A percentile compares a stretch with the other conserved stretches of the same genome.
Evolutionary conservation across 352 stramenopile species (phyloP).

Genomic region (Phytophthora macrochlamydospora): DNA sequence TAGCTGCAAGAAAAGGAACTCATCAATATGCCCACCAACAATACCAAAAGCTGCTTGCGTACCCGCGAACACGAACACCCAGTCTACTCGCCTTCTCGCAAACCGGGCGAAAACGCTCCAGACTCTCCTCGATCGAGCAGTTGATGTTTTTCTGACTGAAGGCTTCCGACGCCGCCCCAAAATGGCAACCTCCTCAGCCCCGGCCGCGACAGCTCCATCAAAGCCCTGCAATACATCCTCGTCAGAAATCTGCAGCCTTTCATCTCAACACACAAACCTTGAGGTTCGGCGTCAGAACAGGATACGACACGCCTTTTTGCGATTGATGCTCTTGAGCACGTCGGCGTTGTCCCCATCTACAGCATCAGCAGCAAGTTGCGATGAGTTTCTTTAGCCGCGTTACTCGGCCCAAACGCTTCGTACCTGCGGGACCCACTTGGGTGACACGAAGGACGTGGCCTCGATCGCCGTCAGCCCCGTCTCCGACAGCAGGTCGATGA

Average conservation of each 20-base stretch:
- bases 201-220: conserved; percentile 79
- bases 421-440: conserved; percentile 96
- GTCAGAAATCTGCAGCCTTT: neutral
- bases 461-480: conserved; percentile 93
- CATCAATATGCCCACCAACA: neutral
- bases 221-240: conserved; percentile 64
- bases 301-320: conserved; percentile 84
- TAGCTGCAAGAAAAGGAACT: conserved; percentile 62
- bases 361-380: conserved; percentile 11
- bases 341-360: conserved; percentile 94
- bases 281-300: conserved; percentile 94
- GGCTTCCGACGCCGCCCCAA: conserved; percentile 94
- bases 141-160: conserved; percentile 98
- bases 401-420: neutral
- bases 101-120: conserved; percentile 93
- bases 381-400: neutral
- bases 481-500: conserved; percentile 91
- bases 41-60: conserved; percentile 4
- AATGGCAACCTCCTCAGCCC: conserved; percentile 94
- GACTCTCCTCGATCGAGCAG: conserved; percentile 95
- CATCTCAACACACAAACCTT: conserved; percentile 53
- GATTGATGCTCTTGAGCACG: conserved; percentile 87
- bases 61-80: conserved; percentile 91
- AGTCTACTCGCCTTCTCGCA: conserved; percentile 79
- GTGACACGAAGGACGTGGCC: conserved; percentile 95